Conservation (phyloP, 2,329 filamentous ascomycete genomes). For the Sporothrix brasiliensis region DNA sequence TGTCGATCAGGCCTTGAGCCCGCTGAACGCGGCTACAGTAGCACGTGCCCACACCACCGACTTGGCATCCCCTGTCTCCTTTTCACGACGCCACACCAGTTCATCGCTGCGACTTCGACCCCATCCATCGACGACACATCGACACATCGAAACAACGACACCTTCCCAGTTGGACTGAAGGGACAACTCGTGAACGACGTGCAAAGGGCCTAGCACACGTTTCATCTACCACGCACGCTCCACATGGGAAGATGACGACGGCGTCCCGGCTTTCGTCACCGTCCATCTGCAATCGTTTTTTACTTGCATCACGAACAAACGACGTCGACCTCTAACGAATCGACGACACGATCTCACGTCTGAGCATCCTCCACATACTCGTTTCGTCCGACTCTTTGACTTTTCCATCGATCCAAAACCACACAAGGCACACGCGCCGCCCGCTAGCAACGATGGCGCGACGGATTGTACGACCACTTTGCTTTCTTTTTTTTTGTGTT, state of each 20-base stretch:
- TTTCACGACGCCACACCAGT: not conserved
- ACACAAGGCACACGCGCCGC: not conserved
- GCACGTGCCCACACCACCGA: conserved; percentile 13
- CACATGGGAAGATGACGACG: conserved; percentile 32
- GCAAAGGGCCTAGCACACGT: not conserved
- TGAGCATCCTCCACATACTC: not conserved
- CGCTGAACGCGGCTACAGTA: conserved; percentile 16
- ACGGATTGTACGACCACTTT: conserved; percentile 39
- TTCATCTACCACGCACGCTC: not conserved
- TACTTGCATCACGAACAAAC: not conserved
- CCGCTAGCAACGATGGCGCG: conserved; percentile 39
- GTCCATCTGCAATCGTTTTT: not conserved
- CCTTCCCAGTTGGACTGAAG: no score
- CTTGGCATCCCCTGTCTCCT: conserved; percentile 8
- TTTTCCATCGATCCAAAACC: not conserved
- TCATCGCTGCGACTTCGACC: not conserved
- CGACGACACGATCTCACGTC: no score
- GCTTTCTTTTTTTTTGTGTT: not conserved
- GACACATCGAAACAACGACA: not conserved
- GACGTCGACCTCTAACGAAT: not conserved
- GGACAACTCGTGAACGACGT: not conserved
- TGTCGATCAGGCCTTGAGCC: conserved; percentile 5
- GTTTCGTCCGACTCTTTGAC: not conserved
- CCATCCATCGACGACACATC: conserved; percentile 4
- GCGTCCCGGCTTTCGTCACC: conserved; percentile 2